Base-by-base conservation (phyloP, 1,284 basidiomycete species). In the Boletus mariae region DNA sequence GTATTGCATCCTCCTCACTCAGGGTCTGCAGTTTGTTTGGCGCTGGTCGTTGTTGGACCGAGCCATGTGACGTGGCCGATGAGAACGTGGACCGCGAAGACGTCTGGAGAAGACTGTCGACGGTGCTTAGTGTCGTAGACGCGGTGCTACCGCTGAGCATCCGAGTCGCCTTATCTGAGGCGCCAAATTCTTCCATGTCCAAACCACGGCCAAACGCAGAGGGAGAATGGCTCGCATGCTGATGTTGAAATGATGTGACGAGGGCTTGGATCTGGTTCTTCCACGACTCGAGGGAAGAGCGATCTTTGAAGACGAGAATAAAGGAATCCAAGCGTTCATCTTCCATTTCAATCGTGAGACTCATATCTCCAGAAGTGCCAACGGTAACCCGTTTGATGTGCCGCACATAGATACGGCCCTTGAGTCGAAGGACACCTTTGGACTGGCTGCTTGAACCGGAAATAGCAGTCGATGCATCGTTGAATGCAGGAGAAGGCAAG, bases 291-390 rank as follows among this genome's bases (percentile, higher is more conserved):
- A 95, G 78, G 4, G 87, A 88, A n/a, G 83, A 77, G n/a, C 87
- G 82, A 54, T 98, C 92, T 61, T 87, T 88, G 80, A 98, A 99
- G 62, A 92, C 87, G 49, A 99, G 81, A 63, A 97, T 93, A 72
- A 99, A 98, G 43, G 89, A 90, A 59, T 97, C 94, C 51, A 97
- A 77, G 35, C 81, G 80, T 66, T 96, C 93, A 66, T 98, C 93
- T 71, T 95, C 91, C 90, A 98, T 94, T 62, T 92, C 87, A 64
- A 98, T 94, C 6, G 92, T 95, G 59, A 98, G 77, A 63, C 87
- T 92, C 72, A 94, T 80, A 70, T 96, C 92, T 40, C 85, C 85
- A 4, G 82, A 77, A 1, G 86, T 82, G 26, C 86, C 85, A 55
- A 93, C 88, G 17, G 85, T 83, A 44, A 98, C 88, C 49, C 87